A percentile compares a stretch with the other conserved stretches of the same genome.
Conservation (phyloP, 176 grass and related monocot species). For the Aegilops sharonensis region DNA sequence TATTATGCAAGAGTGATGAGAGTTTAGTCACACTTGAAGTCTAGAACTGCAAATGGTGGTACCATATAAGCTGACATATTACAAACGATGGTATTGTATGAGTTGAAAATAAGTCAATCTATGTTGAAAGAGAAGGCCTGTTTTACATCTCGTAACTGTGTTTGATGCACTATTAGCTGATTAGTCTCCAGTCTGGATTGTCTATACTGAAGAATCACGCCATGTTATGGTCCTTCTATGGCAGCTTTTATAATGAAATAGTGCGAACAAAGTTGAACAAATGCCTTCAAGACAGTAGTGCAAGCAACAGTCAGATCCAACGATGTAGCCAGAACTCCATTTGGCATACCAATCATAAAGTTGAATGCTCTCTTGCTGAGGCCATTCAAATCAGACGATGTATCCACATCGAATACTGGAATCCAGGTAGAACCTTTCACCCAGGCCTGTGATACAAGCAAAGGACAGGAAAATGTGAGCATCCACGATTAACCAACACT, state of each 20-base stretch:
- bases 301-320: neutral
- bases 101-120: neutral
- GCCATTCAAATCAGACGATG: conserved; percentile 41
- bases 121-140: neutral
- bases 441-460: conserved; percentile 57
- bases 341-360: conserved; percentile 80
- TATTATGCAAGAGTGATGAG: conserved; percentile 37
- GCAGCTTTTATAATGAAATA: neutral
- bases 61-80: neutral
- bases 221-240: neutral
- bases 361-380: conserved; percentile 70
- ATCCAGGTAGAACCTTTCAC: conserved; percentile 96
- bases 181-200: neutral
- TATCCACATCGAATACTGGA: conserved; percentile 87
- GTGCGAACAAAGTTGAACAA: neutral
- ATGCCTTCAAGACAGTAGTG: neutral
- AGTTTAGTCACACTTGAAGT: conserved; percentile 16
- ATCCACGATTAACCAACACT: neutral
- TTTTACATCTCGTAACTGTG: neutral
- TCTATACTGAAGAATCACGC: neutral
- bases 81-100: neutral
- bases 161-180: neutral
- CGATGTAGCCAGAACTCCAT: neutral
- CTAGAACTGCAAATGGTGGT: neutral
- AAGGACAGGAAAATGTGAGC: neutral